A percentile compares a stretch with the other conserved stretches of the same genome.
Conservation (phyloP, 805 yeast species). For the Vanderwaltozyma yarrowii region DNA sequence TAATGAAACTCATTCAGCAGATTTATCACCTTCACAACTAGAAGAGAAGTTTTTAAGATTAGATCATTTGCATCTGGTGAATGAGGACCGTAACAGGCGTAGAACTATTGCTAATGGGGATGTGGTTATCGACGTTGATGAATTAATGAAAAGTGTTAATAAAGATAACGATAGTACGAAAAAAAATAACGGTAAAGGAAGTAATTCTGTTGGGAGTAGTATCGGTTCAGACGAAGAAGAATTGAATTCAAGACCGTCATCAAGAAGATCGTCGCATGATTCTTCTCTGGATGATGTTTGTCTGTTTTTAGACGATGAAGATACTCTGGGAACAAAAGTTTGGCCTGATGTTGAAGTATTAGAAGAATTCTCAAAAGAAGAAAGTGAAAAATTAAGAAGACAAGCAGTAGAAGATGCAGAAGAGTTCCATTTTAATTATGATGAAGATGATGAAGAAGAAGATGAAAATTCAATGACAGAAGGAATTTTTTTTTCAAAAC, state of each 20-base stretch:
- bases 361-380: conserved; percentile 69
- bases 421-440: conserved; percentile 30
- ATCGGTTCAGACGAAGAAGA: conserved; percentile 19
- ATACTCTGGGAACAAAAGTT: conserved; percentile 14
- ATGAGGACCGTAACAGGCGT: conserved; percentile 5
- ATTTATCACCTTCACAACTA: conserved; percentile 9
- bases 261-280: conserved; percentile 37
- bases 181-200: background rate
- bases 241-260: conserved; percentile 34
- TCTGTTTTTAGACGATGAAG: conserved; percentile 58
- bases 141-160: conserved; percentile 15
- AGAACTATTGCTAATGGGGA: conserved; percentile 15
- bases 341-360: conserved; percentile 85
- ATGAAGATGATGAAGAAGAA: conserved; percentile 24
- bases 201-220: background rate
- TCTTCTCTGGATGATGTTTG: conserved; percentile 90
- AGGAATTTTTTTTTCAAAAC: conserved; percentile 34
- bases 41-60: conserved; percentile 3
- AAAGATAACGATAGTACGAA: background rate
- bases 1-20: background rate
- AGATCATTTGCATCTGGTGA: background rate
- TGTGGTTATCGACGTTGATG: conserved; percentile 29
- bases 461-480: conserved; percentile 3
- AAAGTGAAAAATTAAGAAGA: conserved; percentile 38
- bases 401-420: conserved; percentile 33